These are phyloP conservation scores for Trypanosoma conorhini DNA, from an alignment of 208 protist genomes.

Conservation along the genomic window DNA sequence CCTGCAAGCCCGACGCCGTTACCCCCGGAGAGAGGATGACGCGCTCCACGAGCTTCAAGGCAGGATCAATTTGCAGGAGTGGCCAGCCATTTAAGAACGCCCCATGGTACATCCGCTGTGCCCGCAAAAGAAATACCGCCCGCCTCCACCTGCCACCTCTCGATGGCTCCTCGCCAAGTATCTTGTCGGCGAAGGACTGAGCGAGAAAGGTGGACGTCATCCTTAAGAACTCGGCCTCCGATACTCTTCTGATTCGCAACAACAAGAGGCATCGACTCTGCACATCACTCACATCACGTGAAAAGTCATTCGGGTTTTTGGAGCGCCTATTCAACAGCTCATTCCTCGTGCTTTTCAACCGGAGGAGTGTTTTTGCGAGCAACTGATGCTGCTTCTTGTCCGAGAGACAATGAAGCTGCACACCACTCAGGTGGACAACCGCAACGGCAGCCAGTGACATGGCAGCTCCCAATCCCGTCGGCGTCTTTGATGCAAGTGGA, in stretches of 20 bases:
- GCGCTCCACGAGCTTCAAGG: conserved; percentile 29
- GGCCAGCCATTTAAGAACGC: conserved; percentile 21
- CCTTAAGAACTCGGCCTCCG: not conserved
- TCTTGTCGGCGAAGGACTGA: conserved; percentile 10
- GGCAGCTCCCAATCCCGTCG: conserved; percentile 4
- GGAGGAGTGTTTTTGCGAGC: conserved; percentile 19
- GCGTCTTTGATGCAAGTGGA: conserved; percentile 22
- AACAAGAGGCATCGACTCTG: conserved; percentile 25
- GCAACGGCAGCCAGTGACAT: conserved; percentile 28
- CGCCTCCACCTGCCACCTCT: conserved; percentile 19
- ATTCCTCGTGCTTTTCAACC: conserved; percentile 25
- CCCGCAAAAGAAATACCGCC: conserved; percentile 16
- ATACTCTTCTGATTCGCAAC: conserved; percentile 17
- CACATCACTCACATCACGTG: conserved; percentile 8
- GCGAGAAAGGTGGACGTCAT: conserved; percentile 26
- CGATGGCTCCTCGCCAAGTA: not conserved
- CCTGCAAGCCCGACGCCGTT: conserved; percentile 26
- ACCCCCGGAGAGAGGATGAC: conserved; percentile 28
- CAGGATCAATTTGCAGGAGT: conserved; percentile 22
- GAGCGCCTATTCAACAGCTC: conserved; percentile 28
- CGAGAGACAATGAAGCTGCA: conserved; percentile 8
- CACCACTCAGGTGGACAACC: conserved; percentile 24
- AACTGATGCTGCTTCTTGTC: conserved; percentile 15
- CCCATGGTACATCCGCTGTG: conserved; percentile 24
- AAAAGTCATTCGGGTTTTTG: conserved; percentile 22